phyloP scores from a whole-genome alignment of 2,329 filamentous ascomycete genomes.

The Penicillium sp. region DNA sequence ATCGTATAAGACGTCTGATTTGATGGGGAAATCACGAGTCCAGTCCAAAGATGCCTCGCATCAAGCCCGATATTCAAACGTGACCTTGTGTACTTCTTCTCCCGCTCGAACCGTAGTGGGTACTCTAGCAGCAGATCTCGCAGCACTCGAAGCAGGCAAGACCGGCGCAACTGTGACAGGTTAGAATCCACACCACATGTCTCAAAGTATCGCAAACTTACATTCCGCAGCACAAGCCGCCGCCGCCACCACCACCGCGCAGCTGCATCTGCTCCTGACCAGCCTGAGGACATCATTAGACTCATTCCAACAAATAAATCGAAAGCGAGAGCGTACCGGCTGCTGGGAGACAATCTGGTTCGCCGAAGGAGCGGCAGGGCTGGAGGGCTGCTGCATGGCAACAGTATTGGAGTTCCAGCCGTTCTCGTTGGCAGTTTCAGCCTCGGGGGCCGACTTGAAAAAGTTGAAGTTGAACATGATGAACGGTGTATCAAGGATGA shows the following conservation, averaged over 20 bases:
- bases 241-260: conserved; percentile 33
- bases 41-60: neutral
- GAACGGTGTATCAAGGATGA: neutral
- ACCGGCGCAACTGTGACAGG: conserved; percentile 29
- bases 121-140: conserved; percentile 34
- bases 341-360: conserved; percentile 30
- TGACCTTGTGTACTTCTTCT: neutral
- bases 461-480: conserved; percentile 33
- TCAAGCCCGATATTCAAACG: neutral
- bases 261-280: conserved; percentile 32
- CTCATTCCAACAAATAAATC: neutral
- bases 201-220: conserved; percentile 15
- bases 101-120: neutral
- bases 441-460: conserved; percentile 30
- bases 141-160: conserved; percentile 35
- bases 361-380: conserved; percentile 27
- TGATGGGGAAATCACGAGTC: conserved; percentile 3
- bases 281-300: conserved; percentile 15
- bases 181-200: conserved; percentile 3
- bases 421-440: conserved; percentile 22
- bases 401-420: conserved; percentile 33
- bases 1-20: conserved; percentile 11
- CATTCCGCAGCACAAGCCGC: conserved; percentile 37
- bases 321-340: conserved; percentile 23
- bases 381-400: conserved; percentile 34